Evolutionary conservation across 139 green algal species (phyloP).

Genomic region (Limnomonas spitsbergensis): DNA sequence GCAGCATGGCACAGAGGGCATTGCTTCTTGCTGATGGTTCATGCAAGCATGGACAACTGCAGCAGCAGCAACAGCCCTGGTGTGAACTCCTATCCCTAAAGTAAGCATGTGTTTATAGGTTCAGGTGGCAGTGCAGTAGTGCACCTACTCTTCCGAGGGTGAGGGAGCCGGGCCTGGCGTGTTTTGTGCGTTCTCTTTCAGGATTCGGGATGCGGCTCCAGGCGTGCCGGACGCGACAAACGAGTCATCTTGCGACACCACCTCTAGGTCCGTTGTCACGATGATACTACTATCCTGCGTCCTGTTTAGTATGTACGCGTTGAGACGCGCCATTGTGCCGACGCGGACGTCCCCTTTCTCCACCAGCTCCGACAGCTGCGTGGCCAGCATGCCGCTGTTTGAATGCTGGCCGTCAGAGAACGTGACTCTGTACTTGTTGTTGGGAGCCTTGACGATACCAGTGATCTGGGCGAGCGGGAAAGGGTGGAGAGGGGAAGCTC

Average conservation of each 20-base stretch:
- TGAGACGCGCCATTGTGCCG: constrained; percentile 17
- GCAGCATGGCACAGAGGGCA: too few relatives aligned
- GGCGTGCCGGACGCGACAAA: not conserved
- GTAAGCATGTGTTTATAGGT: too few relatives aligned
- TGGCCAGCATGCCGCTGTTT: constrained; percentile 40
- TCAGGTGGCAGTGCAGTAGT: too few relatives aligned
- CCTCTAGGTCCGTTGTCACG: constrained; percentile 29
- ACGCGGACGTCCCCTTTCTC: constrained; percentile 5
- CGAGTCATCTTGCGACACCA: constrained; percentile 21
- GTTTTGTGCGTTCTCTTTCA: not conserved
- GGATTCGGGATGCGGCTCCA: not conserved
- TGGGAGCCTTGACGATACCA: not conserved
- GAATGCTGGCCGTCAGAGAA: constrained; percentile 43
- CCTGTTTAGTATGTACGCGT: constrained; percentile 14
- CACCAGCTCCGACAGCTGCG: constrained; percentile 33
- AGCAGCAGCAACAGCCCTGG: too few relatives aligned
- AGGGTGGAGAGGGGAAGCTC: too few relatives aligned
- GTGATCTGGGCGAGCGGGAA: not conserved
- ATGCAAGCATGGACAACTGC: too few relatives aligned
- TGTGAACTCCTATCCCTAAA: too few relatives aligned
- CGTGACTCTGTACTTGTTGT: constrained; percentile 40
- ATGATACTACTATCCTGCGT: constrained; percentile 20
- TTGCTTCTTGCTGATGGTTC: too few relatives aligned
- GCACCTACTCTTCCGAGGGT: constrained; percentile 38
- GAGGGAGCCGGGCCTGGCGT: constrained; percentile 23